A percentile compares a stretch with the other conserved stretches of the same genome.
Evolutionary conservation across 805 yeast species (phyloP).

Genomic region (Cyberlindnera americana): DNA sequence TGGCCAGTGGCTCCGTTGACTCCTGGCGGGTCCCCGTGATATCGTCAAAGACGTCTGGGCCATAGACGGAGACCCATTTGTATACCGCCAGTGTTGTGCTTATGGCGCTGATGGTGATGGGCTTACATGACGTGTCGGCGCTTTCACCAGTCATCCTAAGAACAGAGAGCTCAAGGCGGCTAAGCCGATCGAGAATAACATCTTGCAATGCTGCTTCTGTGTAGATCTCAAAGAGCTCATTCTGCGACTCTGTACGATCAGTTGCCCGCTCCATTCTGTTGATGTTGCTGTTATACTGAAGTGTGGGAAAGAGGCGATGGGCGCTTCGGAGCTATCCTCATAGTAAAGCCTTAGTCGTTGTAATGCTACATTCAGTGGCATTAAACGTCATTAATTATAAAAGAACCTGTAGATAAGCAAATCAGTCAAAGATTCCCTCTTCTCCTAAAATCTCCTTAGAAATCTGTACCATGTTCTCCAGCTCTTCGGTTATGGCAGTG

Average conservation of each 20-base stretch:
- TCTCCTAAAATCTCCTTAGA: constrained; percentile 45
- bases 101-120: constrained; percentile 1
- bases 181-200: too few species aligned
- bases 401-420: background rate
- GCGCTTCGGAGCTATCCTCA: too few species aligned
- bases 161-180: background rate
- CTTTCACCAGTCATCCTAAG: constrained; percentile 1
- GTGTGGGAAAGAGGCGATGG: too few species aligned
- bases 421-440: constrained; percentile 26
- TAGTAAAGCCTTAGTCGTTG: too few species aligned
- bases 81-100: constrained; percentile 2
- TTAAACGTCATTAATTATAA: too few species aligned
- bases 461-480: constrained; percentile 34
- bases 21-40: background rate
- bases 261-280: background rate
- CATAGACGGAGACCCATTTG: constrained; percentile 10
- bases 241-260: background rate
- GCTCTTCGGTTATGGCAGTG: constrained; percentile 41
- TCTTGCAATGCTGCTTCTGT: constrained; percentile 7
- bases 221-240: background rate
- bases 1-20: background rate
- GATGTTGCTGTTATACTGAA: too few species aligned
- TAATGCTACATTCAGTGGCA: too few species aligned
- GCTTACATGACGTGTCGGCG: too few species aligned
- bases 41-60: constrained; percentile 2